A percentile compares a stretch with the other conserved stretches of the same genome.
phyloP scores from a whole-genome alignment of 2,329 filamentous ascomycete species.

The Tolypocladium paradoxum region DNA sequence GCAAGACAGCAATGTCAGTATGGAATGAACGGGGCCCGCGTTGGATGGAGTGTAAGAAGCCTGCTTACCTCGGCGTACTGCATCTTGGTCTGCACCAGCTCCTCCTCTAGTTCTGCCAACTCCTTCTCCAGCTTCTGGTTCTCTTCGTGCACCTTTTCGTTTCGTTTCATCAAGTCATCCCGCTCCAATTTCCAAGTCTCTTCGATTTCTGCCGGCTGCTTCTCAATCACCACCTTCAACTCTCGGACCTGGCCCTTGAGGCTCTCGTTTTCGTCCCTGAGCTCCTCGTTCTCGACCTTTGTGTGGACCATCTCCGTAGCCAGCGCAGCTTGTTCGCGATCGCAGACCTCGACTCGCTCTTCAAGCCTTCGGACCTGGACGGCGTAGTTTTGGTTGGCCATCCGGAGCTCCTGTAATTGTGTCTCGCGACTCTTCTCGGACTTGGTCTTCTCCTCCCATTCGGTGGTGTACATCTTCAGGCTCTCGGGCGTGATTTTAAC shows the following conservation, averaged over 20 bases:
- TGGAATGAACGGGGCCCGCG: background rate
- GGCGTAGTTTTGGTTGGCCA: conserved; percentile 56
- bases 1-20: conserved; percentile 7
- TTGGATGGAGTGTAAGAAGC: background rate
- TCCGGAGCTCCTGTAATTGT: conserved; percentile 65
- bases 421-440: conserved; percentile 70
- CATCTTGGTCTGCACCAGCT: conserved; percentile 90
- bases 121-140: conserved; percentile 83
- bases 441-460: conserved; percentile 91
- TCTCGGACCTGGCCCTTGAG: conserved; percentile 77
- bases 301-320: conserved; percentile 85
- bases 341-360: conserved; percentile 76
- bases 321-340: conserved; percentile 81
- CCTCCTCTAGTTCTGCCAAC: conserved; percentile 82
- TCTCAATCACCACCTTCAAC: conserved; percentile 76
- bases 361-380: conserved; percentile 75
- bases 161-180: conserved; percentile 84
- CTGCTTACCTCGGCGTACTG: conserved; percentile 78
- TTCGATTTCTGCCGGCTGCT: conserved; percentile 83
- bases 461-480: conserved; percentile 66
- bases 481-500: conserved; percentile 76
- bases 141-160: conserved; percentile 87
- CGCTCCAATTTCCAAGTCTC: conserved; percentile 71
- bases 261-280: conserved; percentile 82
- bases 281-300: conserved; percentile 86